Base-by-base conservation (phyloP, 2,329 filamentous ascomycete genomes). In the Dactylella cylindrospora region DNA sequence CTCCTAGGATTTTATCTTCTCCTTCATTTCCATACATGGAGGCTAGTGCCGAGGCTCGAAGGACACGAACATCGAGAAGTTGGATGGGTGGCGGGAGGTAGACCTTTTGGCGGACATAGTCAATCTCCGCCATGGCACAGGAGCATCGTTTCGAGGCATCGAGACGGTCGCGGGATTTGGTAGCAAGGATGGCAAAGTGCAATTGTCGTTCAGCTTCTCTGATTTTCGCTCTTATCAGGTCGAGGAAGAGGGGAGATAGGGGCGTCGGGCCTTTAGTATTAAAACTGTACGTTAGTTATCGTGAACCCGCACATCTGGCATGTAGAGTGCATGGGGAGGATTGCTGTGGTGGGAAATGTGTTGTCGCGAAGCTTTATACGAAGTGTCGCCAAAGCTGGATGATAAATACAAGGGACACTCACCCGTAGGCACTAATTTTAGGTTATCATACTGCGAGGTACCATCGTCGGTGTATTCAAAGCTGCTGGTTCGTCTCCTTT, bases 131-230 rank as follows among this genome's bases (percentile, higher is more conserved):
- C 13, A 61, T 41, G n/a, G 55, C 55, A 25, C 55, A 61, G 35
- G 46, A 47, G 29, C 55, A 61, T 17, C 55, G 55, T 61, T 61
- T 61, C 6, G 55, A 52, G 19, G 55, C 55, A 36, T 61, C 55
- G 35, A 53, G 55, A 31, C 38, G 38, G 55, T 61, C 55, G 29
- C 23, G 47, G 35, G 26, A 41, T 25, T 40, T 46, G 20, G 26
- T 61, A 17, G 55, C 47, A 17, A 61, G 55, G 28, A 61, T 28
- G 35, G 55, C 55, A 36, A 61, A 61, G 35, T 61, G 55, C 19
- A 61, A 49, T 19, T 61, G 55, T 10, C 55, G 55, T 43, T 61
- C 55, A 28, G 55, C 55, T 47, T 61, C 55, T 25, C 55, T 47
- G 25, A 61, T 61, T 36, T 61, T 61, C 10, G 19, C 55, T 3